phyloP scores from a whole-genome alignment of 192 early-diverging fungal genomes.

The Backusella sp. region DNA sequence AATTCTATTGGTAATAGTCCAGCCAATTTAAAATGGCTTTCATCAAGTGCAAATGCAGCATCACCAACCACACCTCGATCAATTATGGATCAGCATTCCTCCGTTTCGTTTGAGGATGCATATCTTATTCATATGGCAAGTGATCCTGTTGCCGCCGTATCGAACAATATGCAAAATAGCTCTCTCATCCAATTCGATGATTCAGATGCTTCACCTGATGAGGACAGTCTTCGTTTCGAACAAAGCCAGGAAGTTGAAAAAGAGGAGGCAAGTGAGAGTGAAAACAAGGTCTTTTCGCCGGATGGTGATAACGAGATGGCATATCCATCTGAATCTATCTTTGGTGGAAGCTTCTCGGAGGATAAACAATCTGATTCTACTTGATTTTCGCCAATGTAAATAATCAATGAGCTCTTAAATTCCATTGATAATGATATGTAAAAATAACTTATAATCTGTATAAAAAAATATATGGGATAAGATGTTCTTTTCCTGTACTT shows the following conservation, averaged over 20 bases:
- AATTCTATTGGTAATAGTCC: slow-evolving; percentile 19
- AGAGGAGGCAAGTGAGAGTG: not conserved
- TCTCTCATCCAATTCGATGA: slow-evolving; percentile 37
- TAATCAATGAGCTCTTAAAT: not conserved
- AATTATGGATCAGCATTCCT: slow-evolving; percentile 16
- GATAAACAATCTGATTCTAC: not conserved
- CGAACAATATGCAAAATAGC: slow-evolving; percentile 18
- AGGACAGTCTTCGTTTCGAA: slow-evolving; percentile 14
- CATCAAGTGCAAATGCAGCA: slow-evolving; percentile 30
- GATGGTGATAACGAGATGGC: slow-evolving; percentile 61
- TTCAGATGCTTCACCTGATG: not conserved
- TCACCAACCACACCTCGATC: slow-evolving; percentile 1
- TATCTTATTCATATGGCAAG: slow-evolving; percentile 47
- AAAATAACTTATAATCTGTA: not conserved
- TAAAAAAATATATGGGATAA: not conserved
- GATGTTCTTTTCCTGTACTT: not conserved
- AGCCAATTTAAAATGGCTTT: slow-evolving; percentile 23
- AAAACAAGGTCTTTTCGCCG: slow-evolving; percentile 42
- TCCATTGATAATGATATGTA: not conserved
- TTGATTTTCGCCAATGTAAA: not conserved
- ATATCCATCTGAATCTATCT: slow-evolving; percentile 34
- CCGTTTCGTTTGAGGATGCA: slow-evolving; percentile 61
- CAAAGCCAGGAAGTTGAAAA: slow-evolving; percentile 10
- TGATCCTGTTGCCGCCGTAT: not conserved
- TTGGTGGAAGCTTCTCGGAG: not conserved